These are phyloP conservation scores for Amesomyces nigricolor DNA, from an alignment of 2,329 filamentous ascomycete genomes.

Conservation along the genomic window DNA sequence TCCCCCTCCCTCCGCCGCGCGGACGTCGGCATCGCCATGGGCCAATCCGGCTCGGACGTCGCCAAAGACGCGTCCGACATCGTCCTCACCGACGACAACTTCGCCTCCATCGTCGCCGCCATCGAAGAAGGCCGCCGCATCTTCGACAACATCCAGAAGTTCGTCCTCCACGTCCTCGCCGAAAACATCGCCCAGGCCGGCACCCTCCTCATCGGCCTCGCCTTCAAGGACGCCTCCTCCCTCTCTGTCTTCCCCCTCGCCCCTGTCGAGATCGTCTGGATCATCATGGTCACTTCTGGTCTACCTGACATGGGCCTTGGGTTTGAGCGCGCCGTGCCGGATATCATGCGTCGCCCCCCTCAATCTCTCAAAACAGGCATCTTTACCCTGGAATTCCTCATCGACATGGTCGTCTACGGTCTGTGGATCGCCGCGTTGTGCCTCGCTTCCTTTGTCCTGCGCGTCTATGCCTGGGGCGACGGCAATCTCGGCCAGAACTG, in stretches of 20 bases:
- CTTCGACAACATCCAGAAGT: slow-evolving; percentile 71
- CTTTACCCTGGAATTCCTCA: slow-evolving; percentile 58
- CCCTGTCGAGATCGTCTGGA: slow-evolving; percentile 70
- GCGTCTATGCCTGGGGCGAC: slow-evolving; percentile 48
- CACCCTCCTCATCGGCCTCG: slow-evolving; percentile 61
- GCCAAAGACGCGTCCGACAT: slow-evolving; percentile 81
- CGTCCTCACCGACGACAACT: slow-evolving; percentile 83
- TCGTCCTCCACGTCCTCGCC: slow-evolving; percentile 61
- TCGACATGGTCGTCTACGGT: slow-evolving; percentile 64
- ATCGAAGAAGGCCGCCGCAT: slow-evolving; percentile 66
- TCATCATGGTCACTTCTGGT: slow-evolving; percentile 68
- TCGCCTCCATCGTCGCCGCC: slow-evolving; percentile 69
- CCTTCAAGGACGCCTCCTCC: slow-evolving; percentile 56
- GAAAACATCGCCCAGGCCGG: slow-evolving; percentile 67
- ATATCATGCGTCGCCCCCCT: slow-evolving; percentile 62
- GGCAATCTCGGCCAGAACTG: slow-evolving; percentile 49
- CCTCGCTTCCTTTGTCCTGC: slow-evolving; percentile 54
- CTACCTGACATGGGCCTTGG: slow-evolving; percentile 67
- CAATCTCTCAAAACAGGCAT: slow-evolving; percentile 56
- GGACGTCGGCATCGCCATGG: slow-evolving; percentile 73
- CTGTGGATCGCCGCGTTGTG: slow-evolving; percentile 58
- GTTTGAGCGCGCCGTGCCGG: slow-evolving; percentile 62
- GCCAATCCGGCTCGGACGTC: slow-evolving; percentile 63
- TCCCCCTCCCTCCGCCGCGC: slow-evolving; percentile 66
- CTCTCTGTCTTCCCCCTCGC: slow-evolving; percentile 65